These are phyloP conservation scores for Selenicereus undatus DNA, from an alignment of 148 eudicot genomes.

Conservation along the genomic window DNA sequence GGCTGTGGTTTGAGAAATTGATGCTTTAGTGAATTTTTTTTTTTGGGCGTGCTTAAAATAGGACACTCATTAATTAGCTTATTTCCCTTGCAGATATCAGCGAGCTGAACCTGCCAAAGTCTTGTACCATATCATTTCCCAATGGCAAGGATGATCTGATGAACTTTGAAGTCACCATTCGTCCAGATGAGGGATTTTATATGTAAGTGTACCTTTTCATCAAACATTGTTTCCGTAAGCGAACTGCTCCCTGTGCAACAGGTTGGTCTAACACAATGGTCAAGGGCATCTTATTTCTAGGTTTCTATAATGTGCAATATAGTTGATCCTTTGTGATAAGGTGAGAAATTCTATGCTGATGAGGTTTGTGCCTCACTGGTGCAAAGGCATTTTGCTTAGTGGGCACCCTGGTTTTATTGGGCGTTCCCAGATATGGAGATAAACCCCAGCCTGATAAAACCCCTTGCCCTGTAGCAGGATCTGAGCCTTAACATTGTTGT, in stretches of 20 bases:
- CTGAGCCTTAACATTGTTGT: no score
- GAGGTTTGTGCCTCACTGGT: neutral
- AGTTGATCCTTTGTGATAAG: neutral
- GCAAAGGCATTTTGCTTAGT: neutral
- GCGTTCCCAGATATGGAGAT: neutral
- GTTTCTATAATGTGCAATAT: neutral
- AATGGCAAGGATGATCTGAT: slow-evolving; percentile 86
- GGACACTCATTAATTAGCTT: neutral
- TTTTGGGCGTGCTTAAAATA: neutral
- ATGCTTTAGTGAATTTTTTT: neutral
- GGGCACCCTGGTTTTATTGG: neutral
- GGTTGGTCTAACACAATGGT: neutral
- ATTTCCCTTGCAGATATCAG: slow-evolving; percentile 57
- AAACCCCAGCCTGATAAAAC: neutral
- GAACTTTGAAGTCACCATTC: slow-evolving; percentile 84
- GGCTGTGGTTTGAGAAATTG: neutral
- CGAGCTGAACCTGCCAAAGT: slow-evolving; percentile 73
- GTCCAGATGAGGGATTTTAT: slow-evolving; percentile 87
- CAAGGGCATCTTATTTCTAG: neutral
- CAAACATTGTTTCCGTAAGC: neutral
- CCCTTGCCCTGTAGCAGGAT: neutral
- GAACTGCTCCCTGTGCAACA: neutral
- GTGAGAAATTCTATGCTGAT: neutral
- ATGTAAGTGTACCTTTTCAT: slow-evolving; percentile 38
- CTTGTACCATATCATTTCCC: slow-evolving; percentile 67